These are phyloP conservation scores for Pleurotus pulmonarius DNA, from an alignment of 768 basidiomycete genomes.

Conservation along the genomic window DNA sequence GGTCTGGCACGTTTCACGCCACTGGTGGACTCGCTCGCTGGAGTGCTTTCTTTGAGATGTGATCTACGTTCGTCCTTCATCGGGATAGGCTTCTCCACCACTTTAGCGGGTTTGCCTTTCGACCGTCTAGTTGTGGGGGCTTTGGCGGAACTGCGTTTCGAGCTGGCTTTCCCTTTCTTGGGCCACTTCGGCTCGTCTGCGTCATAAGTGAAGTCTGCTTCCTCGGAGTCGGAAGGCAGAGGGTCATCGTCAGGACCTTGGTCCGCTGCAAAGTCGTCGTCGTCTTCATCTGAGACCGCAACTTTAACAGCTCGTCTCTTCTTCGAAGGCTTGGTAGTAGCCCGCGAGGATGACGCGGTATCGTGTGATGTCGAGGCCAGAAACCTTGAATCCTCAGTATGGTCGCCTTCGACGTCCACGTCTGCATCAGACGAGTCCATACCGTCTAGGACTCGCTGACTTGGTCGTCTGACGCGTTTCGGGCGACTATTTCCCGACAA, in stretches of 20 bases:
- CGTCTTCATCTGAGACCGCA: slow-evolving; percentile 18
- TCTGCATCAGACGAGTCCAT: slow-evolving; percentile 15
- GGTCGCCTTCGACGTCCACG: slow-evolving; percentile 14
- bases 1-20: slow-evolving; percentile 29
- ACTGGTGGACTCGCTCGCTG: slow-evolving; percentile 17
- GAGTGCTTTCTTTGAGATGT: neutral
- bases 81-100: slow-evolving; percentile 24
- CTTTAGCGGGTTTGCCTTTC: slow-evolving; percentile 12
- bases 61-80: slow-evolving; percentile 39
- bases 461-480: slow-evolving; percentile 9
- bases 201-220: slow-evolving; percentile 15
- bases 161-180: slow-evolving; percentile 11
- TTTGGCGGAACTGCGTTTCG: slow-evolving; percentile 13
- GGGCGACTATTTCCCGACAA: slow-evolving; percentile 5
- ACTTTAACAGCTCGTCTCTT: slow-evolving; percentile 20
- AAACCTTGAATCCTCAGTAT: neutral
- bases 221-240: slow-evolving; percentile 14
- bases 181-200: slow-evolving; percentile 9
- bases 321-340: slow-evolving; percentile 11
- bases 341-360: neutral
- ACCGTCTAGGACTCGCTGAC: slow-evolving; percentile 14
- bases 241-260: slow-evolving; percentile 17
- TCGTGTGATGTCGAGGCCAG: neutral
- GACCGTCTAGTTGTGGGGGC: slow-evolving; percentile 1
- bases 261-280: slow-evolving; percentile 14